Conservation (phyloP, 495 filamentous ascomycete genomes). For the Talaromyces trachyspermus region DNA sequence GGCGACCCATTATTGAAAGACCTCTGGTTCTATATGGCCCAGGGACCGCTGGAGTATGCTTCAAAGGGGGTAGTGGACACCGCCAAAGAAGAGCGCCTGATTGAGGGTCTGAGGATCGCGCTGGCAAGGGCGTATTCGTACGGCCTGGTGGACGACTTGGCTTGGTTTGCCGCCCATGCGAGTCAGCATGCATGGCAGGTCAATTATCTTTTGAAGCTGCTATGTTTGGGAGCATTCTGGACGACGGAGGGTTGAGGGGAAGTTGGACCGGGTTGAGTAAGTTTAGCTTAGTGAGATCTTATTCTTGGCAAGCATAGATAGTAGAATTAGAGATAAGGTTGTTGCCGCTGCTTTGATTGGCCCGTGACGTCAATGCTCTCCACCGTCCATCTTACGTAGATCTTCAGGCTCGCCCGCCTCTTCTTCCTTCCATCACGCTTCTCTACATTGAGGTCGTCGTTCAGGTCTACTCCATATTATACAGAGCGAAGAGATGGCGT, state of each 20-base stretch:
- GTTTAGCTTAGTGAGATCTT: too few relatives aligned
- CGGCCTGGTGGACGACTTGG: constrained; percentile 23
- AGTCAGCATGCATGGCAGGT: constrained; percentile 30
- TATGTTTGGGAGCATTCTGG: constrained; percentile 31
- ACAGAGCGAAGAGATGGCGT: not conserved
- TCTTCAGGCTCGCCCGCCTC: too few relatives aligned
- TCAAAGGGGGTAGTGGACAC: constrained; percentile 16
- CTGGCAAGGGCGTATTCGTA: constrained; percentile 16
- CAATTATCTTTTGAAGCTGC: constrained; percentile 27
- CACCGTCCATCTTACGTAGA: too few relatives aligned
- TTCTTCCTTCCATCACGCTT: too few relatives aligned
- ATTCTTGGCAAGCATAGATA: too few relatives aligned
- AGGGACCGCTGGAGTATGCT: constrained; percentile 19
- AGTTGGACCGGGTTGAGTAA: constrained; percentile 16
- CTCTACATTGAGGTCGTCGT: not conserved
- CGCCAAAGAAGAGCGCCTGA: constrained; percentile 14
- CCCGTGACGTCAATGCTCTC: not conserved
- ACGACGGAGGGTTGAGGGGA: constrained; percentile 23
- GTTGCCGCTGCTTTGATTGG: not conserved
- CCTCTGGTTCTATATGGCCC: constrained; percentile 18
- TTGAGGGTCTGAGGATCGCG: constrained; percentile 12
- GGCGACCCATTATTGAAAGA: constrained; percentile 12
- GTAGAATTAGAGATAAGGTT: not conserved
- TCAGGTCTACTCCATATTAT: too few relatives aligned
- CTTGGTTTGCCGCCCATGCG: constrained; percentile 25